Evolutionary conservation across 495 filamentous ascomycete genomes (phyloP), one percentile per base, ranked within the genome.

Genomic region (Aspergillus kassunensis): DNA sequence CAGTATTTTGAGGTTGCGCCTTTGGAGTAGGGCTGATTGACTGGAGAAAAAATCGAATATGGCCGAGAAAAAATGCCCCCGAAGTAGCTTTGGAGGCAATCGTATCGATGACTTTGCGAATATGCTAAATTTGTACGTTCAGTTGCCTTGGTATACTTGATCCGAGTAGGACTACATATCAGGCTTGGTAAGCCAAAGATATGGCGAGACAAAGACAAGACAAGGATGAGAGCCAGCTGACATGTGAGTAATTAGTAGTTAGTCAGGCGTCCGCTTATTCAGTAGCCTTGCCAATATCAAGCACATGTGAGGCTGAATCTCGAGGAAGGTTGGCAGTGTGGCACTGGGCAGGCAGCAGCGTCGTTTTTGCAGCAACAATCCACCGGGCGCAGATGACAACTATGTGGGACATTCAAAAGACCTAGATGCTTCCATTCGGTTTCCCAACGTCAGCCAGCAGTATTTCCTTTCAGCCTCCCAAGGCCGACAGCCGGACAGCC

Each of bases 231-330:
- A 6, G 13, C 9, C 12, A 4, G 7, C 12, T n/a, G 7, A 11
- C 18, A 33, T 33, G 18, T 19, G 30, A 35, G 21, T 24, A 41
- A 10, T 19, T 25, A 8, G 8, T 45, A 15, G n/a, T 37, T 6
- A 6, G 23, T 13, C 29, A 23, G 19, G 11, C 30, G 11, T 4
- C 27, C 20, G 3, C 15, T 4, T 1, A 12, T 15, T 3, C 11
- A 46, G 15, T n/a, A 12, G 12, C 10, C n/a, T 24, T 34, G 29
- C 29, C 9, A 21, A 11, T 23, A 12, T 1, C 16, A 33, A 45
- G 43, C 27, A 45, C 43, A 45, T 45, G 27, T 45, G 25, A 46
- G 30, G 44, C 18, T 35, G 44, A 21, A 30, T 31, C 16, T 20
- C 43, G 10, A 1, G 27, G 15, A 36, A n/a, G 8, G n/a, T 29